phyloP scores from a whole-genome alignment of 192 early-diverging fungal species.

The Backusella tarrabulga region DNA sequence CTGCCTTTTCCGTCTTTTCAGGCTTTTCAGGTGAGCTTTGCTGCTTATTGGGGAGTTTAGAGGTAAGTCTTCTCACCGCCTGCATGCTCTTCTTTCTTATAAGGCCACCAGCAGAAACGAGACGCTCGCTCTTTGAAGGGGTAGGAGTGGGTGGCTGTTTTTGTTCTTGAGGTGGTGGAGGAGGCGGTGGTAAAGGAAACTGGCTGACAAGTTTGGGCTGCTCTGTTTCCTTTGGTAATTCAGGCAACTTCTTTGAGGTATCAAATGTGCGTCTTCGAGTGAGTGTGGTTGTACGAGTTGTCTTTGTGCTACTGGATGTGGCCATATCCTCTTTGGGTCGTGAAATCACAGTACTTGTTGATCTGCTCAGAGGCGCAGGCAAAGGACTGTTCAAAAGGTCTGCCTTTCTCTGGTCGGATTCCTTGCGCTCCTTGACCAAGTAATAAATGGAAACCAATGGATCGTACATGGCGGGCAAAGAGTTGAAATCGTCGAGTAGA shows the following conservation, averaged over 20 bases:
- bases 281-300: not conserved
- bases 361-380: not conserved
- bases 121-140: conserved; percentile 2
- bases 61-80: not conserved
- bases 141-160: not conserved
- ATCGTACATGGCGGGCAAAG: conserved; percentile 36
- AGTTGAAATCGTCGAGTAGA: conserved; percentile 14
- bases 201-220: not conserved
- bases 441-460: conserved; percentile 86
- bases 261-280: conserved; percentile 8
- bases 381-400: not conserved
- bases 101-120: not conserved
- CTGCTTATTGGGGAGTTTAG: not conserved
- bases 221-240: not conserved
- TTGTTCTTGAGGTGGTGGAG: not conserved
- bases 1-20: not conserved
- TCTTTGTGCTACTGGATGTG: not conserved
- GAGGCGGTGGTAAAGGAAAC: not conserved
- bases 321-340: not conserved
- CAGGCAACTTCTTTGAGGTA: conserved; percentile 10
- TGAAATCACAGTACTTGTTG: not conserved
- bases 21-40: not conserved
- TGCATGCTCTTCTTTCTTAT: conserved; percentile 13
- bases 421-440: conserved; percentile 58
- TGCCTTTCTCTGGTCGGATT: not conserved